Evolutionary conservation across 495 filamentous ascomycete genomes (phyloP), one percentile per base, ranked within the genome.

Genomic region (Podospora comata): DNA sequence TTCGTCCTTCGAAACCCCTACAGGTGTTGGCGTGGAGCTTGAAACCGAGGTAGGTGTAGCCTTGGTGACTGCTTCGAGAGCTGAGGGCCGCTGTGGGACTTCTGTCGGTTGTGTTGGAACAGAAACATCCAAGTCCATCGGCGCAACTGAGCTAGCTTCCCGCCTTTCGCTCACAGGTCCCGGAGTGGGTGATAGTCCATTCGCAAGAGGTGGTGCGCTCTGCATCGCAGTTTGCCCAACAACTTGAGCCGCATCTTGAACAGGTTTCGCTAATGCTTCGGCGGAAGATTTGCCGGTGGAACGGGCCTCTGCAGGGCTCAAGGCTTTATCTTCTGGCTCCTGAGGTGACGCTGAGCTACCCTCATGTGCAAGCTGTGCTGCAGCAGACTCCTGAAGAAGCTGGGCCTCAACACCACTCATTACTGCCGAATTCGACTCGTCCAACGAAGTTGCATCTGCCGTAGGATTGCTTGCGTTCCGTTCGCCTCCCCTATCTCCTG

Each of bases 361-460:
- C 7, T 55, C 34, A 16, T 68, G 68, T 28, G 69, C 64, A 15
- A 70, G 62, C 28, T 64, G 72, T 55, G 74, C 72, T 16, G 70
- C 75, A n/a, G 75, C 77, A 2, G 80, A 74, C 63, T 83, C 80
- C 65, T 77, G 74, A 27, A 79, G 70, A n/a, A 82, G 69, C 58
- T 81, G 80, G 44, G 74, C 76, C 72, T 80, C 81, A 9, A 78
- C 78, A 56, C 76, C 73, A 56, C 75, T 73, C 32, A 69, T 66
- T 4, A 62, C 39, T 11, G 66, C 23, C 1, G 60, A 55, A 0
- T 66, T 20, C 0, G 68, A 58, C 9, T 60, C 64, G 3, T 63
- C 66, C 2, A 66, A 23, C 23, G 19, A 62, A 26, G 69, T 69
- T 70, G 71, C 60, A 68, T 69, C n/a, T 58, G 55, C 3, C 55